Percentiles rank a stretch among this genome's conserved stretches.
These are phyloP conservation scores for Cutaneotrichosporon cavernicola DNA, from an alignment of 1,284 basidiomycete species.

Conservation along the genomic window DNA sequence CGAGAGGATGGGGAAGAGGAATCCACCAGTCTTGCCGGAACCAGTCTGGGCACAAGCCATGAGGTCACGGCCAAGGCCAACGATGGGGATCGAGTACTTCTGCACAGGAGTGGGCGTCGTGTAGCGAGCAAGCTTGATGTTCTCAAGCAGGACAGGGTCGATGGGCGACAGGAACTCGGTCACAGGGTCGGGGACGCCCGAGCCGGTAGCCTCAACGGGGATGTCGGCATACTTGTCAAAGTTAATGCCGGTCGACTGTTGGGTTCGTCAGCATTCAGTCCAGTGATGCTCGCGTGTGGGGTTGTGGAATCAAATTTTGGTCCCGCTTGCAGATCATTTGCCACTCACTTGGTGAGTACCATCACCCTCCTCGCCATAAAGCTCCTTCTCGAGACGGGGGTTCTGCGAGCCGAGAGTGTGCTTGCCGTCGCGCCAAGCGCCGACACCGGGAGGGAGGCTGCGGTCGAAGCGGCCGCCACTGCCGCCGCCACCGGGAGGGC, in stretches of 20 bases:
- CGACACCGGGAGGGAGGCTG: constrained; percentile 63
- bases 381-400: constrained; percentile 86
- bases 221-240: constrained; percentile 99
- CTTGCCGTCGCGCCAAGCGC: constrained; percentile 84
- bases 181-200: constrained; percentile 91
- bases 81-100: constrained; percentile 99
- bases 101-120: constrained; percentile 95
- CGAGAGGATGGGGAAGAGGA: constrained; percentile 98
- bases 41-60: constrained; percentile 99
- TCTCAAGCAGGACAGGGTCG: constrained; percentile 90
- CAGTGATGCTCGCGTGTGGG: not conserved
- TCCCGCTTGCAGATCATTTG: constrained; percentile 14
- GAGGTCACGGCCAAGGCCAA: constrained; percentile 83
- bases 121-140: constrained; percentile 91
- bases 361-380: constrained; percentile 87
- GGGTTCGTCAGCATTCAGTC: constrained; percentile 51
- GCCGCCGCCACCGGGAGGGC: constrained; percentile 50
- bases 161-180: constrained; percentile 85
- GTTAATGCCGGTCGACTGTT: constrained; percentile 96
- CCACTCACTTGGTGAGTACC: constrained; percentile 55
- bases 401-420: constrained; percentile 81
- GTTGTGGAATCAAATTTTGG: constrained; percentile 6
- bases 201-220: constrained; percentile 96
- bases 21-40: constrained; percentile 98
- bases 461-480: constrained; percentile 55